These are phyloP conservation scores for Debaryomyces nepalensis DNA, from an alignment of 1,139 yeast genomes.

Conservation along the genomic window DNA sequence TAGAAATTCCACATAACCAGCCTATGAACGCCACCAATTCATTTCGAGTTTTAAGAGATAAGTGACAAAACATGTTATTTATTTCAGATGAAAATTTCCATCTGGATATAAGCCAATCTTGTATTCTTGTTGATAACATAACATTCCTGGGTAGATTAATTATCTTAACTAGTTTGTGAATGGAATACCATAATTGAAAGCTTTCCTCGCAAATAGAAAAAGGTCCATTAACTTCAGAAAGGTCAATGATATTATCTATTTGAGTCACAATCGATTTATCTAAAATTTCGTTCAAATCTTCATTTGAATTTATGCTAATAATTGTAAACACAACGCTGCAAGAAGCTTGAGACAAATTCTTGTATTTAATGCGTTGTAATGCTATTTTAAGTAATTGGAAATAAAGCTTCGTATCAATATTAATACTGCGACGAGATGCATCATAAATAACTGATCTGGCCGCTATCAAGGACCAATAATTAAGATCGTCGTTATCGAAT, in stretches of 20 bases:
- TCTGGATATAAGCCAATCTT: constrained; percentile 55
- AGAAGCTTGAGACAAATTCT: constrained; percentile 23
- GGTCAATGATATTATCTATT: constrained; percentile 53
- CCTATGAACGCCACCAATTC: constrained; percentile 28
- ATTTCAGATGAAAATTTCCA: constrained; percentile 28
- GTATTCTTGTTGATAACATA: constrained; percentile 29
- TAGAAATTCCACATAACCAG: constrained; percentile 45
- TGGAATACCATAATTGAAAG: constrained; percentile 56
- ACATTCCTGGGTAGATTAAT: constrained; percentile 29
- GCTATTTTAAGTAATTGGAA: constrained; percentile 40
- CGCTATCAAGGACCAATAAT: constrained; percentile 43
- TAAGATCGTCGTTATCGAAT: constrained; percentile 27
- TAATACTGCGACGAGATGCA: not conserved
- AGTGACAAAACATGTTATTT: not conserved
- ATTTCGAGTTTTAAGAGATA: not conserved
- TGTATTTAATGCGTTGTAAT: constrained; percentile 51
- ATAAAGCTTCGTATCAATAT: constrained; percentile 12
- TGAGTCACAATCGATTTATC: constrained; percentile 49
- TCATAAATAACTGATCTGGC: constrained; percentile 29
- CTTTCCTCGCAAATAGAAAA: constrained; percentile 46
- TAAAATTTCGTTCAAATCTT: constrained; percentile 21
- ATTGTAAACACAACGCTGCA: constrained; percentile 27
- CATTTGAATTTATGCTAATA: constrained; percentile 18
- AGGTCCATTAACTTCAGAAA: constrained; percentile 67
- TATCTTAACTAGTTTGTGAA: constrained; percentile 40